Conservation (phyloP, 306 rosid genomes). For the Corylus americana region DNA sequence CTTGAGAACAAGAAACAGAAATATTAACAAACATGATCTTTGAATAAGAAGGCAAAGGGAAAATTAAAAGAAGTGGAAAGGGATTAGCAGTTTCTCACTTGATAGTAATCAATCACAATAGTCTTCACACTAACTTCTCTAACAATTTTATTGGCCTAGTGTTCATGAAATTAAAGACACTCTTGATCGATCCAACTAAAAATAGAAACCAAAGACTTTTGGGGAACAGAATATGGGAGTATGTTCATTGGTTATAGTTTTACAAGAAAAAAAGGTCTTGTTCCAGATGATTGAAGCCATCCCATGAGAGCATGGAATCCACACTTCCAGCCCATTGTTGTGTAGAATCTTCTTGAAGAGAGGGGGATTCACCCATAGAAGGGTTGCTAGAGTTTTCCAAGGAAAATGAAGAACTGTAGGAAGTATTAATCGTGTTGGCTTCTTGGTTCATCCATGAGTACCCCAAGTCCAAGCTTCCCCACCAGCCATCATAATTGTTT, state of each 20-base stretch:
- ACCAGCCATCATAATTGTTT: slow-evolving; percentile 42
- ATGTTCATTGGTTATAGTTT: slow-evolving; percentile 27
- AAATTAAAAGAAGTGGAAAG: no score
- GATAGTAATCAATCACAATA: slow-evolving; percentile 6
- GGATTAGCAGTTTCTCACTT: background rate
- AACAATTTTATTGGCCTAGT: slow-evolving; percentile 13
- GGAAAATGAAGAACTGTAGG: slow-evolving; percentile 58
- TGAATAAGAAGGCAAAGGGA: slow-evolving; percentile 18
- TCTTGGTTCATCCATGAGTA: slow-evolving; percentile 53
- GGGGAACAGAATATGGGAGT: background rate
- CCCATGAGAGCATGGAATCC: slow-evolving; percentile 63
- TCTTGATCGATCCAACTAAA: background rate
- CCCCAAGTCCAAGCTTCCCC: slow-evolving; percentile 46
- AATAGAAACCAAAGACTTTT: background rate
- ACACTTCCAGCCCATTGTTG: slow-evolving; percentile 54
- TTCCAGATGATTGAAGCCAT: slow-evolving; percentile 49
- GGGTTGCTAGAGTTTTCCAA: slow-evolving; percentile 50
- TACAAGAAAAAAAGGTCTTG: slow-evolving; percentile 46
- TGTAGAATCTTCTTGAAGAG: slow-evolving; percentile 35
- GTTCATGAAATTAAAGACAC: slow-evolving; percentile 10
- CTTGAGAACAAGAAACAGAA: no score
- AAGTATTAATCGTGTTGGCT: slow-evolving; percentile 31
- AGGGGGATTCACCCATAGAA: slow-evolving; percentile 51
- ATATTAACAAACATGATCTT: background rate
- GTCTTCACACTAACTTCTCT: slow-evolving; percentile 18